Evolutionary conservation across 768 basidiomycete genomes (phyloP).

Genomic region (Hericium coralloides): DNA sequence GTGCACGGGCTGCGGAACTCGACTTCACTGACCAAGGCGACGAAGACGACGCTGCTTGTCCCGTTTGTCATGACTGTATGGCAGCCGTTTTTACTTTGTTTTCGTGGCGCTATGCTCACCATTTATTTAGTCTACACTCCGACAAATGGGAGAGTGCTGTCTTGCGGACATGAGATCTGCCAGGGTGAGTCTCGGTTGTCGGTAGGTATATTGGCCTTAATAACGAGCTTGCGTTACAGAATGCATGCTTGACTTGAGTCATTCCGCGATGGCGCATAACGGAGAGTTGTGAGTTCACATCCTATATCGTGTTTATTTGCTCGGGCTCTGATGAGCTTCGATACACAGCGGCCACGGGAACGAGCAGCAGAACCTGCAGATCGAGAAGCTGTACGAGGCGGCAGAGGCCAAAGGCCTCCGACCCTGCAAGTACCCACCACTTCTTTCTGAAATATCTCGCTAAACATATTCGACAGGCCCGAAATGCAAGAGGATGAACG

Average conservation of each 20-base stretch:
- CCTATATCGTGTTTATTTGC: background rate
- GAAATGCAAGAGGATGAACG: slow-evolving; percentile 58
- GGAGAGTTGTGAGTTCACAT: slow-evolving; percentile 47
- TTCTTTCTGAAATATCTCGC: background rate
- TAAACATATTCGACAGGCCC: slow-evolving; percentile 36
- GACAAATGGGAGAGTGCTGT: slow-evolving; percentile 49
- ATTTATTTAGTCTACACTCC: slow-evolving; percentile 26
- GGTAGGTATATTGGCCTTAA: too few relatives aligned
- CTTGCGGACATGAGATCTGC: slow-evolving; percentile 63
- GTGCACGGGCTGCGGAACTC: slow-evolving; percentile 35
- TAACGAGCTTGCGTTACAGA: slow-evolving; percentile 26
- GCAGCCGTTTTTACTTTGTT: background rate
- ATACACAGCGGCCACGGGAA: slow-evolving; percentile 39
- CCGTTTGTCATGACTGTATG: slow-evolving; percentile 60
- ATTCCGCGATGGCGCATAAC: slow-evolving; percentile 43
- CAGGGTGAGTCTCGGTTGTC: slow-evolving; percentile 27
- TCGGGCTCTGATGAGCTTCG: background rate
- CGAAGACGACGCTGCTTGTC: slow-evolving; percentile 42
- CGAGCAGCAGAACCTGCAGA: slow-evolving; percentile 45
- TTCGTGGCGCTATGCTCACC: background rate
- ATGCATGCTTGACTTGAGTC: slow-evolving; percentile 45
- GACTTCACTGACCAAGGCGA: slow-evolving; percentile 42
- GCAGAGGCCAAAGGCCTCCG: slow-evolving; percentile 49
- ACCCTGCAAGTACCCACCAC: slow-evolving; percentile 36
- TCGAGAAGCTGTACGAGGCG: slow-evolving; percentile 47